Conservation (phyloP, 805 yeast species). For the Hanseniaspora singularis region DNA sequence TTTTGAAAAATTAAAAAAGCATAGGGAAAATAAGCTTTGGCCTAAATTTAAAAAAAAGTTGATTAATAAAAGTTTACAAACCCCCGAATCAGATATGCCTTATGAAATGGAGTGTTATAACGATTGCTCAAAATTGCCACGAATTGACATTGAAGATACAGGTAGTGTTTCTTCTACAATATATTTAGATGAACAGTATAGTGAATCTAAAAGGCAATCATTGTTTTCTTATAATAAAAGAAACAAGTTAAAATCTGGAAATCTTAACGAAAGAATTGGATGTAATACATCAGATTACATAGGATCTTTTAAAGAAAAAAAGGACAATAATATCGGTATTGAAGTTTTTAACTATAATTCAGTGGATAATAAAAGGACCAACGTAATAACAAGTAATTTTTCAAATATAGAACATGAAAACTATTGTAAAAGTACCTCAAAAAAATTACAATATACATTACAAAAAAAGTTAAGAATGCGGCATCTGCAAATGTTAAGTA, state of each 20-base stretch:
- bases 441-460: slow-evolving; percentile 19
- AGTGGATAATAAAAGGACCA: neutral
- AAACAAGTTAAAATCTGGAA: neutral
- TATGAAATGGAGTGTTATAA: no score
- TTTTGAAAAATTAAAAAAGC: neutral
- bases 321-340: no score
- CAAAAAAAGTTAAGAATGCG: slow-evolving; percentile 52
- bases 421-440: neutral
- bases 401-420: neutral
- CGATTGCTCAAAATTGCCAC: neutral
- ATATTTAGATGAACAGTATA: neutral
- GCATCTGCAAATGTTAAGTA: slow-evolving; percentile 65
- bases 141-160: neutral
- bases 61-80: neutral
- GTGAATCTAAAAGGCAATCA: neutral
- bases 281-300: neutral
- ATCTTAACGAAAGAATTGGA: neutral
- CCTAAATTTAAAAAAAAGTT: neutral
- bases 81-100: no score
- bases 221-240: neutral
- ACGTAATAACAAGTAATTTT: neutral
- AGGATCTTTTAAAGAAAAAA: neutral
- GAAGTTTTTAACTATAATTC: no score
- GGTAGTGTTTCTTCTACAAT: slow-evolving; percentile 6
- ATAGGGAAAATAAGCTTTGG: neutral